phyloP scores from a whole-genome alignment of 495 filamentous ascomycete genomes.

The Sordaria brevicollis region DNA sequence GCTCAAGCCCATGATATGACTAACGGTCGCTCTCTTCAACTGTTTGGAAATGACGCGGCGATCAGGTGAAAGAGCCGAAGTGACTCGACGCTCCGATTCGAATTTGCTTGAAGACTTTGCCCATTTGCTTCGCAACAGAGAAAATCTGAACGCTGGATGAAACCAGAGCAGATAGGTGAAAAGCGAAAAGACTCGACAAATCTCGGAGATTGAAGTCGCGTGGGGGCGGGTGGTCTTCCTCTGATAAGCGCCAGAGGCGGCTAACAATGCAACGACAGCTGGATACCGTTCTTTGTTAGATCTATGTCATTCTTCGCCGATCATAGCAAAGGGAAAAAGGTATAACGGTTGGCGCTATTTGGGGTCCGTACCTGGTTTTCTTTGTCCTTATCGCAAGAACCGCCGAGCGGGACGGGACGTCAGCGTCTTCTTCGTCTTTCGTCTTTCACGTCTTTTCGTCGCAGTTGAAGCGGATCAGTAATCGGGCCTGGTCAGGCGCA shows the following conservation, averaged over 20 bases:
- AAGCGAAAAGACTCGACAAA: too few species aligned
- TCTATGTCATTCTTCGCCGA: background rate
- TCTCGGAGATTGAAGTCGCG: too few species aligned
- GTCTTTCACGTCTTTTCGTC: background rate
- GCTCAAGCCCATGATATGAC: background rate
- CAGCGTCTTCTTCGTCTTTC: background rate
- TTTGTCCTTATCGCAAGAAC: background rate
- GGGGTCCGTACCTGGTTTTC: background rate
- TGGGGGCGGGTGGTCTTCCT: too few species aligned
- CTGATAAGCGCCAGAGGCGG: too few species aligned
- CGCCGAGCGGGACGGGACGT: too few species aligned
- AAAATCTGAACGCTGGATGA: too few species aligned
- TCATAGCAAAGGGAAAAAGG: background rate
- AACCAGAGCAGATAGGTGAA: too few species aligned
- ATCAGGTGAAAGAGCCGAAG: too few species aligned
- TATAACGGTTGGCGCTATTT: background rate
- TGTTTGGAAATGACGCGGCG: background rate
- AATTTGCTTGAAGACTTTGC: too few species aligned
- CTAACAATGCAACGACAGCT: background rate
- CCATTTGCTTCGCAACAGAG: too few species aligned
- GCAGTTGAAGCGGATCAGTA: background rate
- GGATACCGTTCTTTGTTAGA: background rate
- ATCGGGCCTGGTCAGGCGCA: background rate
- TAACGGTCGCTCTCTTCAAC: background rate
- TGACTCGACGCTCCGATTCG: too few species aligned